Evolutionary conservation across 1,139 yeast species (phyloP), one percentile per base, ranked within the genome.

Genomic region (Wickerhamiella pararugosa): DNA sequence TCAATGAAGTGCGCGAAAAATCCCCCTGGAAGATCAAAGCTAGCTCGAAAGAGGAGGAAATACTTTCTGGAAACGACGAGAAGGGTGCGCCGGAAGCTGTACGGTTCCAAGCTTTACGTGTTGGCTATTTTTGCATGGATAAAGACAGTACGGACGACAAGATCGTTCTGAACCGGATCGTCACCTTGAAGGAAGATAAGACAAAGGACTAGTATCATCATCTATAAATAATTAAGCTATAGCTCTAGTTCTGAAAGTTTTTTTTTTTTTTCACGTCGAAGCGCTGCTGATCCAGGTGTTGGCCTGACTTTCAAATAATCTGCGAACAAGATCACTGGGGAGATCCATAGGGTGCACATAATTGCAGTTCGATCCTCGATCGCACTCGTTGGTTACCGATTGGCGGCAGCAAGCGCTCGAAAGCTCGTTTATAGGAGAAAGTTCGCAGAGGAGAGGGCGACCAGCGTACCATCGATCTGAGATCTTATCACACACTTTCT

Each of bases 91-190:
- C 74, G 15, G 93, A 90, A 60, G 75, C 93, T n/a, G 82, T 83
- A 32, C 75, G 98, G 60, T 92, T 92, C 83, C 99, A 92, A 66
- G 98, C 95, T 29, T 73, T 92, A 62, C 79, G 99, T 65, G 90
- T 84, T 41, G 99, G 98, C 26, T 90, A 90, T 64, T 92, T 87
- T 73, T 79, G 95, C 59, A 64, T 84, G 61, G 99, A 92, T 59
- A 75, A 72, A 54, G 97, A 90, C 50, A 66, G 84, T 43, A 66
- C 68, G 5, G 69, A 64, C 25, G 77, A 72, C 38, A 68, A 65
- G 47, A 64, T 84, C 51, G 71, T 87, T 35, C 67, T 92, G 59
- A 87, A 87, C 64, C 73, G 94, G 60, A 83, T 86, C 56, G 96
- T 87, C 38, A 78, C 94, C 7, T 72, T 87, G 62, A 87, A 86